phyloP scores from a whole-genome alignment of 495 filamentous ascomycete genomes.

The Neurospora intermedia region DNA sequence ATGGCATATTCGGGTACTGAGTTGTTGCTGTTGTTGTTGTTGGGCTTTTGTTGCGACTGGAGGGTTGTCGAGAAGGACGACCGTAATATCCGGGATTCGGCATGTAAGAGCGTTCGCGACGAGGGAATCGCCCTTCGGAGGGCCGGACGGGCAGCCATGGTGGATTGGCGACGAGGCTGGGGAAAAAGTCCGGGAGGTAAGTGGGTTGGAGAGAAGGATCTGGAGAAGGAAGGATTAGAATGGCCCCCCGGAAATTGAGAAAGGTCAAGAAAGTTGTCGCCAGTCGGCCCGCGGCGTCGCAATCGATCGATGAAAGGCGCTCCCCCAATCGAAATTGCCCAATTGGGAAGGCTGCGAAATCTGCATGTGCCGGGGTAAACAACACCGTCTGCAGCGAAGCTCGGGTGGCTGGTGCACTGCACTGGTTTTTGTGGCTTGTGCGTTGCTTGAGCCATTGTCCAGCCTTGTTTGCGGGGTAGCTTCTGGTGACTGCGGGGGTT shows the following conservation, averaged over 20 bases:
- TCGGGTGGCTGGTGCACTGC: background rate
- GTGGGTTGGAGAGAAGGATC: background rate
- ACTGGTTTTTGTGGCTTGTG: background rate
- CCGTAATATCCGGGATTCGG: slow-evolving; percentile 6
- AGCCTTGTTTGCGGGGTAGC: background rate
- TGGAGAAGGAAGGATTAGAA: background rate
- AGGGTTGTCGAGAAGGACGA: slow-evolving; percentile 13
- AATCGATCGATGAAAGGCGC: background rate
- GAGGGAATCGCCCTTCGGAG: slow-evolving; percentile 16
- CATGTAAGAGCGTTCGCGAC: background rate
- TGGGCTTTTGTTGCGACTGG: slow-evolving; percentile 1
- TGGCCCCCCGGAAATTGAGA: background rate
- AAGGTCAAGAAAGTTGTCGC: background rate
- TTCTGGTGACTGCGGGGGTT: background rate
- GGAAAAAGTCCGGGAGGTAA: background rate
- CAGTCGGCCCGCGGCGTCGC: background rate
- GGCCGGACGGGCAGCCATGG: slow-evolving; percentile 17
- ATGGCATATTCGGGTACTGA: slow-evolving; percentile 21
- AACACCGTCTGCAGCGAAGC: background rate
- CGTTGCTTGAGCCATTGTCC: background rate
- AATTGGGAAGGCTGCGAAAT: slow-evolving; percentile 1
- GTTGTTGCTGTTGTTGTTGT: slow-evolving; percentile 7
- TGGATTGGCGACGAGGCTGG: background rate
- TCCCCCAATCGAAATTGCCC: background rate
- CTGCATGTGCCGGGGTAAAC: background rate